phyloP scores from a whole-genome alignment of 1,284 basidiomycete genomes.

The Pseudomicrostroma phylloplanum region DNA sequence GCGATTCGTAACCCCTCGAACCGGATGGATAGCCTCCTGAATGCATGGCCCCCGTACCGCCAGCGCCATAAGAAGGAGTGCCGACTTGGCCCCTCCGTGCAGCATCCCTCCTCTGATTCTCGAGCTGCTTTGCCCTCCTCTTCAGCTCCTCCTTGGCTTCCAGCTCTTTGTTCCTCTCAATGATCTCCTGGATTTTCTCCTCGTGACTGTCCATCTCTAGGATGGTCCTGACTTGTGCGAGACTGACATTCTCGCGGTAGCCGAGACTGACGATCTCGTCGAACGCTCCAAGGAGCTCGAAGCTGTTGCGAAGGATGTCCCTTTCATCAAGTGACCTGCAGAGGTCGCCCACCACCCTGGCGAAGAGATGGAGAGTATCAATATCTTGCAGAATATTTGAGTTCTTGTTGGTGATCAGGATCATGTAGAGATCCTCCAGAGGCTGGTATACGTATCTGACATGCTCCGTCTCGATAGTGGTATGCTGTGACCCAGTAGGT shows the following conservation, averaged over 20 bases:
- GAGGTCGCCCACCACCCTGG: conserved; percentile 86
- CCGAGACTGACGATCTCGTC: conserved; percentile 94
- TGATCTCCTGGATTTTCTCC: conserved; percentile 99
- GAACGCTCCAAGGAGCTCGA: conserved; percentile 89
- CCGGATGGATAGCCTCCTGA: conserved; percentile 21
- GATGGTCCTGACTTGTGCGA: conserved; percentile 83
- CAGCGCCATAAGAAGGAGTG: not conserved
- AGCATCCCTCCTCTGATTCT: conserved; percentile 76
- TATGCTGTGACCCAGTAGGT: conserved; percentile 93
- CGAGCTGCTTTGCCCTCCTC: conserved; percentile 92
- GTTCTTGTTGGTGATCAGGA: conserved; percentile 95
- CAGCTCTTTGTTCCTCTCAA: conserved; percentile 96
- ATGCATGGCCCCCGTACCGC: conserved; percentile 6
- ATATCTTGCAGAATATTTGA: conserved; percentile 98
- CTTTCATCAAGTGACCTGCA: conserved; percentile 69
- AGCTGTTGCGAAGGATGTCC: conserved; percentile 84
- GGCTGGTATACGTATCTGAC: conserved; percentile 94
- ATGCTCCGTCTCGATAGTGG: conserved; percentile 59
- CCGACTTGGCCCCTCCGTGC: conserved; percentile 37
- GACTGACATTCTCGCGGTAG: conserved; percentile 84
- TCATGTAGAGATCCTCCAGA: conserved; percentile 93
- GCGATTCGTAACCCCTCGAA: conserved; percentile 33
- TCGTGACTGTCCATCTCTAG: conserved; percentile 99
- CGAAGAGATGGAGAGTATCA: conserved; percentile 86
- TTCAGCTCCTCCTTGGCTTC: conserved; percentile 99